These are phyloP conservation scores for Candida nemodendra DNA, from an alignment of 805 yeast species.

Conservation along the genomic window DNA sequence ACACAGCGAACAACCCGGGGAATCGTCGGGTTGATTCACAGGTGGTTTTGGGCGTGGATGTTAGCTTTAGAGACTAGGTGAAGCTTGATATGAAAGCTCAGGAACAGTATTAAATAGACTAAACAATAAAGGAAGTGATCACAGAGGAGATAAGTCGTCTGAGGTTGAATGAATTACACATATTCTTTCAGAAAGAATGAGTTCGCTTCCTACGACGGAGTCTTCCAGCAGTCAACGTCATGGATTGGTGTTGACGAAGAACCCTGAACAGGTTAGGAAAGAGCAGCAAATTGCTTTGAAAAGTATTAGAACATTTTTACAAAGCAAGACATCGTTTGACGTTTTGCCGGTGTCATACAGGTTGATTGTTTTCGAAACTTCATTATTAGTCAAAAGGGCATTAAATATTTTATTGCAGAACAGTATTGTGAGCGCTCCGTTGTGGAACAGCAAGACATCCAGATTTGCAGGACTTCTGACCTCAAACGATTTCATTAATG, in stretches of 20 bases:
- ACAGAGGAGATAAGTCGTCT: too few relatives aligned
- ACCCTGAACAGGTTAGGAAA: conserved; percentile 36
- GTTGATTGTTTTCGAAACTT: conserved; percentile 88
- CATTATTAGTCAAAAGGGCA: conserved; percentile 85
- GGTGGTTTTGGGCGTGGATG: too few relatives aligned
- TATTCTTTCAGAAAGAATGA: too few relatives aligned
- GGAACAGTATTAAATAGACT: too few relatives aligned
- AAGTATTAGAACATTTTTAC: conserved; percentile 79
- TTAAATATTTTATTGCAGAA: conserved; percentile 87
- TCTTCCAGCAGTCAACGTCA: conserved; percentile 6
- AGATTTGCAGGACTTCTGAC: conserved; percentile 93
- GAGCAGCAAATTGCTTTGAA: conserved; percentile 76
- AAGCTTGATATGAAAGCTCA: too few relatives aligned
- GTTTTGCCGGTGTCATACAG: conserved; percentile 94
- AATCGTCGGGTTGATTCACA: too few relatives aligned
- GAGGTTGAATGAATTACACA: too few relatives aligned
- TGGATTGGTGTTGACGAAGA: conserved; percentile 4
- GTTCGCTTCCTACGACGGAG: neutral
- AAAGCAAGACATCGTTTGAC: conserved; percentile 92
- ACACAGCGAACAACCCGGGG: too few relatives aligned
- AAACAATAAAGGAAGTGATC: too few relatives aligned
- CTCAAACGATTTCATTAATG: conserved; percentile 89
- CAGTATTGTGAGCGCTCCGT: conserved; percentile 92
- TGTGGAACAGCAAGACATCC: conserved; percentile 89
- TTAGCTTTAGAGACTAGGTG: too few relatives aligned